Base-by-base conservation (phyloP, 148 eudicot genomes). In the Chenopodium formosanum region DNA sequence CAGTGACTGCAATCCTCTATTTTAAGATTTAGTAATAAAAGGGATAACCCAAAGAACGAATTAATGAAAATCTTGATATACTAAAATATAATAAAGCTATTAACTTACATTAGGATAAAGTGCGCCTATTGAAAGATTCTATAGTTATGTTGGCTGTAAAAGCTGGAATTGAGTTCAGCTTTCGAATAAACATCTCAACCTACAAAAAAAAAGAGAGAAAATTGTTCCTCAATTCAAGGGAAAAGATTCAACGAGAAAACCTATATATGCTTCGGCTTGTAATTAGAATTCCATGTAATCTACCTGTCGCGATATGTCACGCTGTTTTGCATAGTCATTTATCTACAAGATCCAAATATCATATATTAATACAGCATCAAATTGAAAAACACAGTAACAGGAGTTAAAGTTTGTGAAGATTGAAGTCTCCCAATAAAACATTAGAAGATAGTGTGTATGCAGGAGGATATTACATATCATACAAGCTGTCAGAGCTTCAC, bases 71-170 rank as follows among this genome's bases (percentile, higher is more conserved):
- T 58, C 76, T 20, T 11, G 48, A 6, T 47, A 46, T 11, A 44
- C 31, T 48, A 48, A 48, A 56, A 17, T 56, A 56, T 11, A 56
- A 60, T 22, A 19, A 17, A 48, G 16, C 4, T 53, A 63, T 40
- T 7, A 65, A n/a, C 20, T 37, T 68, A 62, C 9, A 58, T 92
- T 83, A 96, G 31, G 95, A 96, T 37, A 96, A 90, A 11, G 99
- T 96, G 76, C 98, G 90, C 91, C 90, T 90, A 81, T 96, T 96
- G 91, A 96, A 96, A 80, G 99, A 96, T 78, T 96, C 99, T 65
- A 96, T 90, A 0, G 99, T 96, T 89, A 96, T 84, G 83, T 96
- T 96, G 64, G 99, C 99, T 47, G 99, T 96, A 86, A 96, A 96
- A 82, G 99, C 99, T 64, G 98, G 99, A 83, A 96, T 90, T 7